Conservation (phyloP, 202 grass and related monocot species). For the Saccharum hybrid region DNA sequence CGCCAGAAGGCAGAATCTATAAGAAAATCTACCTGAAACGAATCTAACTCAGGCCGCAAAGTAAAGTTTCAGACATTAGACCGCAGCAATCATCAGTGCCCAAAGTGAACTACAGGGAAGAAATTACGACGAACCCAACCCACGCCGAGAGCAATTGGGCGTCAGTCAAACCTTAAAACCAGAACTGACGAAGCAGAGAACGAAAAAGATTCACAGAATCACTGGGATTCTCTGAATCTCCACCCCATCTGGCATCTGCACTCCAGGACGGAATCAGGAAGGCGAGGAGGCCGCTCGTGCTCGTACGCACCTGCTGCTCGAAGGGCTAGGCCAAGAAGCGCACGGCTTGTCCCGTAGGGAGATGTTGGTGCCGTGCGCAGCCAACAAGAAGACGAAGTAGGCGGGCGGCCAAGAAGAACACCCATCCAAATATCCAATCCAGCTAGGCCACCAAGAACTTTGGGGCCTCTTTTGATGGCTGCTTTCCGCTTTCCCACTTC, state of each 20-base stretch:
- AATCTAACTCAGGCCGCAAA: neutral
- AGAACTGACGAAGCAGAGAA: too few species aligned
- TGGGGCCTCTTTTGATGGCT: conserved; percentile 4
- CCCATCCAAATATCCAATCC: conserved; percentile 8
- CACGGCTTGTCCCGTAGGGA: neutral
- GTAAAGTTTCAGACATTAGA: neutral
- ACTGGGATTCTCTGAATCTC: neutral
- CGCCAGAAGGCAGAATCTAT: neutral
- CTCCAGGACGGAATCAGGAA: neutral
- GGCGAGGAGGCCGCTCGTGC: neutral
- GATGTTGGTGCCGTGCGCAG: neutral
- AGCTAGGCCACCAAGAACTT: conserved; percentile 31
- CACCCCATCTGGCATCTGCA: neutral
- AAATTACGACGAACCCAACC: neutral
- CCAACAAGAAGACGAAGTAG: neutral
- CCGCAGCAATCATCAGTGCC: neutral
- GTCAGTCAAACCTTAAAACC: neutral
- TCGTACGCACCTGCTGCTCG: conserved; percentile 34
- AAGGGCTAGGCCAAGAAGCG: neutral
- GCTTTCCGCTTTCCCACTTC: neutral
- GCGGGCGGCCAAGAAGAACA: neutral
- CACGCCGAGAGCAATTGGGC: neutral
- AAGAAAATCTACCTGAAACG: neutral
- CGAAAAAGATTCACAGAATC: neutral
- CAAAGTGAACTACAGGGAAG: neutral